Base-by-base conservation (phyloP, 179 eudicot species). In the Pouteria campechiana region DNA sequence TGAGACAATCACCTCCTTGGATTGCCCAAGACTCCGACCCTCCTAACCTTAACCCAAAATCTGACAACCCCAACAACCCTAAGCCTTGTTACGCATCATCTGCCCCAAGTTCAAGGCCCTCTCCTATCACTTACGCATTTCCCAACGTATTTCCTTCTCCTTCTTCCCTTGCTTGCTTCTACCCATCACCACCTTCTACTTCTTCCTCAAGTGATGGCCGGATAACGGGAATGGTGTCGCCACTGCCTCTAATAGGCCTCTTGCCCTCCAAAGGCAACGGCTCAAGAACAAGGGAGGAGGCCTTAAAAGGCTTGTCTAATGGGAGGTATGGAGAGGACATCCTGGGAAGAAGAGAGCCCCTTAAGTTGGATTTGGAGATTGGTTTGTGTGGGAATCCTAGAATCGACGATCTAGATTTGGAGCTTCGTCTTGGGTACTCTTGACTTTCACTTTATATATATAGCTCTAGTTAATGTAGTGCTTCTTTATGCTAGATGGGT, bases 371-470 rank as follows among this genome's bases (percentile, higher is more conserved):
- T 22, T 60, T 60, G 56, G 78, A 70, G 41, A 48, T 72, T 25
- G 70, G 69, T 3, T 4, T 63, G 27, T 38, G 50, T 39, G 51
- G 43, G 34, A 47, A 44, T 6, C 19, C 32, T 10, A 52, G 40
- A 44, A n/a, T n/a, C n/a, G 56, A 55, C 23, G 69, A 61, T 3
- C 51, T 87, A 55, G 96, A 88, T 53, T 77, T 88, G 74, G 96
- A 88, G 58, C 87, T 87, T 66, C 70, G 94, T 6, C 79, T 87
- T 9, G 94, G 93, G 34, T 48, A 48, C 52, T 50, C 45, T 46
- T 65, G n/a, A n/a, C n/a, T n/a, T n/a, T n/a, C n/a, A n/a, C n/a
- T n/a, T n/a, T n/a, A n/a, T n/a, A n/a, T n/a, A n/a, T n/a, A n/a
- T n/a, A n/a, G n/a, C n/a, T n/a, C n/a, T n/a, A n/a, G n/a, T n/a